phyloP scores from a whole-genome alignment of 805 yeast genomes.

The Ogataea glucozyma region DNA sequence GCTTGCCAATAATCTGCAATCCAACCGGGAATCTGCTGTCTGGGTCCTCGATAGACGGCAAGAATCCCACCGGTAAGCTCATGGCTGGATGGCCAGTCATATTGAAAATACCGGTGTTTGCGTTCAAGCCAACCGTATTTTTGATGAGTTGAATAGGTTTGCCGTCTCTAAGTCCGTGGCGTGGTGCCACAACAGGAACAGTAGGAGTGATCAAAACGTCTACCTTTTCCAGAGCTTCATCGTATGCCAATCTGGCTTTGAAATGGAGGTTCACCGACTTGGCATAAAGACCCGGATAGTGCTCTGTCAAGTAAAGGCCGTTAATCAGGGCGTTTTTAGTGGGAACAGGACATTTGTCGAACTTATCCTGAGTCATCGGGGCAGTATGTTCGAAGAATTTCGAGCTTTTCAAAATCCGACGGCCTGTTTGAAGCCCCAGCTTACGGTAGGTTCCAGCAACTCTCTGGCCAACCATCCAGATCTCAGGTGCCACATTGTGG shows the following conservation, averaged over 20 bases:
- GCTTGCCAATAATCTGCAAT: slow-evolving; percentile 37
- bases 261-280: slow-evolving; percentile 37
- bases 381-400: slow-evolving; percentile 21
- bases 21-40: slow-evolving; percentile 38
- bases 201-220: slow-evolving; percentile 40
- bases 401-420: slow-evolving; percentile 24
- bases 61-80: slow-evolving; percentile 37
- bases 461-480: slow-evolving; percentile 39
- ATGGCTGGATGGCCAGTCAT: slow-evolving; percentile 41
- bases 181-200: slow-evolving; percentile 32
- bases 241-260: slow-evolving; percentile 36
- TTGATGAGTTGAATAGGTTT: slow-evolving; percentile 30
- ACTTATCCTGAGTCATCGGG: slow-evolving; percentile 23
- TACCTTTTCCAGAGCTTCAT: slow-evolving; percentile 31
- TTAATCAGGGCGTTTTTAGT: slow-evolving; percentile 31
- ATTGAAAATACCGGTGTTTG: slow-evolving; percentile 39
- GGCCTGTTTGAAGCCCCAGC: slow-evolving; percentile 24
- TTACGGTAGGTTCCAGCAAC: slow-evolving; percentile 25
- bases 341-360: slow-evolving; percentile 22
- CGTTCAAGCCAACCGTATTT: slow-evolving; percentile 37
- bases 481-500: slow-evolving; percentile 39
- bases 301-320: slow-evolving; percentile 35
- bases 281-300: slow-evolving; percentile 37
- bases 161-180: slow-evolving; percentile 30
- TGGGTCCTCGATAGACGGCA: slow-evolving; percentile 34